A percentile compares a stretch with the other conserved stretches of the same genome.
These are phyloP conservation scores for Wickerhamomyces sp. DNA, from an alignment of 1,139 yeast genomes.

Conservation along the genomic window DNA sequence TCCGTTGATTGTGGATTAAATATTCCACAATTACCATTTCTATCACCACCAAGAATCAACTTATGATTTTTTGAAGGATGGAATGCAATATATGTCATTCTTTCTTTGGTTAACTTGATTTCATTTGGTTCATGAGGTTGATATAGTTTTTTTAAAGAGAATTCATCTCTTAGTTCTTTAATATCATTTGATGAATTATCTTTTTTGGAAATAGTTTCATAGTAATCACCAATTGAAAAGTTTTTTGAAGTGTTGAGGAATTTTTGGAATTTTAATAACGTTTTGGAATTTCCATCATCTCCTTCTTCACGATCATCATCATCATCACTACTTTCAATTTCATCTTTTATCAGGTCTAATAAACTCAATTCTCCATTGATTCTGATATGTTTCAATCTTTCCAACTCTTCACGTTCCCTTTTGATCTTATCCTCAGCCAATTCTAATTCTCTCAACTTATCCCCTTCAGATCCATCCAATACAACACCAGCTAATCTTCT, in stretches of 20 bases:
- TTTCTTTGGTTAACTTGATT: constrained; percentile 62
- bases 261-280: constrained; percentile 35
- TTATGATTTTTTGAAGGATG: constrained; percentile 68
- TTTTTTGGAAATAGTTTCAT: constrained; percentile 40
- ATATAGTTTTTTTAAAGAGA: constrained; percentile 46
- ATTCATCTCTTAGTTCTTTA: constrained; percentile 43
- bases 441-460: constrained; percentile 11
- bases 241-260: constrained; percentile 41
- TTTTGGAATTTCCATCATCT: constrained; percentile 32
- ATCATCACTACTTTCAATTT: constrained; percentile 3
- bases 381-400: constrained; percentile 47
- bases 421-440: constrained; percentile 34
- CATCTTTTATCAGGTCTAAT: constrained; percentile 44
- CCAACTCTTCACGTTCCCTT: constrained; percentile 40
- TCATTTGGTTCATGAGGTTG: constrained; percentile 63
- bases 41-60: constrained; percentile 81
- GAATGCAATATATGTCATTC: constrained; percentile 69
- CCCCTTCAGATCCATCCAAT: constrained; percentile 27
- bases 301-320: constrained; percentile 17
- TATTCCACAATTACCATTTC: constrained; percentile 77
- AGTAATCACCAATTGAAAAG: constrained; percentile 78
- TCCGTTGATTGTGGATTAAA: constrained; percentile 67
- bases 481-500: constrained; percentile 60
- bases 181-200: constrained; percentile 34
- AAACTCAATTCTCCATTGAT: constrained; percentile 59